These are phyloP conservation scores for Iodosphaeria phyllophila DNA, from an alignment of 2,329 filamentous ascomycete genomes.

Conservation along the genomic window DNA sequence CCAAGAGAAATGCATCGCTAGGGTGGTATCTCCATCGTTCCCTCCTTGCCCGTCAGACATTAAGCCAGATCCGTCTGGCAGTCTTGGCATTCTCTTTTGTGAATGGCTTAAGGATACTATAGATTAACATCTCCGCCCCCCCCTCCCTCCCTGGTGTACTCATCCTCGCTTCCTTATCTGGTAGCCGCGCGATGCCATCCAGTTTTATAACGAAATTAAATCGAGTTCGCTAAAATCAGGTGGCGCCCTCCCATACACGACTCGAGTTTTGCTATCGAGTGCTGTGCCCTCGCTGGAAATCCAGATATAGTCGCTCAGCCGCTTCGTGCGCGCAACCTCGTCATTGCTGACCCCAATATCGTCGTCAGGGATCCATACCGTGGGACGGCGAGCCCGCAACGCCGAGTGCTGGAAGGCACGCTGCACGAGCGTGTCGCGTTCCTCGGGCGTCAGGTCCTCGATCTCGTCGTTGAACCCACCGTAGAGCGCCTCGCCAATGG, in stretches of 20 bases:
- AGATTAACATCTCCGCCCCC: too few relatives aligned
- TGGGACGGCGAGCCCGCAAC: conserved; percentile 64
- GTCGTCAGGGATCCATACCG: conserved; percentile 87
- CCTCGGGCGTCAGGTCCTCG: conserved; percentile 79
- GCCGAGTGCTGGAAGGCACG: conserved; percentile 86
- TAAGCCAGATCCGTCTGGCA: too few relatives aligned
- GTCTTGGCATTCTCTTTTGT: too few relatives aligned
- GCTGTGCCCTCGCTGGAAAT: conserved; percentile 88
- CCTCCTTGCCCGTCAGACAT: too few relatives aligned
- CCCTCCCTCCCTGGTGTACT: conserved; percentile 1
- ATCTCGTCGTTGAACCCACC: conserved; percentile 81
- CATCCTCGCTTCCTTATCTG: not conserved
- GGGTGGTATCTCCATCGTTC: too few relatives aligned
- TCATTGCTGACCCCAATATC: conserved; percentile 82
- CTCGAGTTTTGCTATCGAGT: conserved; percentile 63
- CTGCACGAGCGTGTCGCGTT: conserved; percentile 68
- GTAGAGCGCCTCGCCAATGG: conserved; percentile 67
- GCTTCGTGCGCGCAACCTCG: conserved; percentile 62
- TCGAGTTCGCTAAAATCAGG: conserved; percentile 83
- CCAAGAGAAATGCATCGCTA: too few relatives aligned
- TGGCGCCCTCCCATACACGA: conserved; percentile 69
- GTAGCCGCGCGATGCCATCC: not conserved
- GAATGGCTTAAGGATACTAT: too few relatives aligned
- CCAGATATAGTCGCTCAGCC: conserved; percentile 67
- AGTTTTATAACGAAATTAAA: conserved; percentile 52